Evolutionary conservation across 768 basidiomycete species (phyloP).

Genomic region (Phylloporus sp.): DNA sequence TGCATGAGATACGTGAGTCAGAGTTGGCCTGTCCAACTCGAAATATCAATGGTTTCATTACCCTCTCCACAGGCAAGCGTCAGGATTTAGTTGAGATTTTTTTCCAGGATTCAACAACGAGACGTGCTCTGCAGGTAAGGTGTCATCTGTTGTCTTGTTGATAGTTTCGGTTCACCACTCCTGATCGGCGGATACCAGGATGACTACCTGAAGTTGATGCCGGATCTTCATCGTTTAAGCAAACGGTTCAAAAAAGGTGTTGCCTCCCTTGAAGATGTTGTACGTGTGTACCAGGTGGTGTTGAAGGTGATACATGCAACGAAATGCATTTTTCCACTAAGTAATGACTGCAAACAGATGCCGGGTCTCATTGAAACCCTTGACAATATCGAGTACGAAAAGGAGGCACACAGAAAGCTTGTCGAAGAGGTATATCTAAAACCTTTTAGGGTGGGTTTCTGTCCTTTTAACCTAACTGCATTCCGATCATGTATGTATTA

Average conservation of each 20-base stretch:
- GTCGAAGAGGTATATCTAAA: constrained; percentile 66
- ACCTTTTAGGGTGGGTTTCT: constrained; percentile 51
- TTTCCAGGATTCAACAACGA: constrained; percentile 69
- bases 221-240: constrained; percentile 87
- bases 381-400: constrained; percentile 44
- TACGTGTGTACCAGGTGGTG: constrained; percentile 92
- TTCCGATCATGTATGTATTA: neutral
- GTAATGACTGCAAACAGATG: constrained; percentile 43
- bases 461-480: neutral
- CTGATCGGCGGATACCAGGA: constrained; percentile 46
- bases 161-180: neutral
- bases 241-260: constrained; percentile 86
- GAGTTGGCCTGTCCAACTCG: neutral
- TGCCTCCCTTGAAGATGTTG: constrained; percentile 90
- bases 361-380: constrained; percentile 70
- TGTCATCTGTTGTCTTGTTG: neutral
- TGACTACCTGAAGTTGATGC: constrained; percentile 85
- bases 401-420: constrained; percentile 47
- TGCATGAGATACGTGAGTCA: constrained; percentile 84
- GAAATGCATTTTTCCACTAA: neutral
- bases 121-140: constrained; percentile 70
- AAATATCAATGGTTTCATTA: no score
- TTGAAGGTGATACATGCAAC: constrained; percentile 51
- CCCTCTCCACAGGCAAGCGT: constrained; percentile 56
- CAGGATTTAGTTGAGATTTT: constrained; percentile 88